Evolutionary conservation across 176 grass and related monocot genomes (phyloP), one percentile per base, ranked within the genome.

Genomic region (Lolium rigidum): DNA sequence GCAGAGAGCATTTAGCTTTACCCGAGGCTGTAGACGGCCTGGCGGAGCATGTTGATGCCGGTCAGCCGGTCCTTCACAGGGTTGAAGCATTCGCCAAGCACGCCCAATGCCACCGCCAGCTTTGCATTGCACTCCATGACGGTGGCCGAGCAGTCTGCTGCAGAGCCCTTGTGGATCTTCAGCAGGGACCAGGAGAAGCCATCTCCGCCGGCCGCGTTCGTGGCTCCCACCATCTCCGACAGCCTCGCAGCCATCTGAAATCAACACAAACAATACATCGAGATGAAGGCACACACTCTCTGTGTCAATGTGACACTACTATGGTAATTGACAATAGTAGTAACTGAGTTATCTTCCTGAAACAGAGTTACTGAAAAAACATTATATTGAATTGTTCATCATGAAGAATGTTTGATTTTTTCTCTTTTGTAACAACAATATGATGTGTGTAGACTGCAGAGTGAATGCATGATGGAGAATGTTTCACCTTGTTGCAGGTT

Each of bases 81-180:
- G 35, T 90, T 84, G 43, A 97, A 94, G 67, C 95, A 97, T 67
- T 94, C 88, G n/a, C 92, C 91, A 12, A 97, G 44, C 59, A 97
- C 88, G 54, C 76, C 93, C 11, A 91, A 88, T 26, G 81, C 88
- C 51, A 90, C 54, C 3, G 82, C 75, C 59, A 90, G 79, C 88
- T 94, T 90, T 15, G 84, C 35, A n/a, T 97, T 91, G 81, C 81
- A 22, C 51, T 90, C 95, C 46, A 92, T 67, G 49, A 68, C 60
- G 25, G 28, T 6, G 39, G 39, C 39, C 5, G 57, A 73, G 51
- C 14, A 17, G 14, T 41, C 39, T 4, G 6, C 5, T 6, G 39
- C 6, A 6, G 80, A 41, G 69, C 85, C 75, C 48, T 91, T 80
- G 70, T 81, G 84, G 41, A 88, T 88, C 91, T 87, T 94, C 49